Conservation (phyloP, 2,329 filamentous ascomycete species). For the Xylaria sp. region DNA sequence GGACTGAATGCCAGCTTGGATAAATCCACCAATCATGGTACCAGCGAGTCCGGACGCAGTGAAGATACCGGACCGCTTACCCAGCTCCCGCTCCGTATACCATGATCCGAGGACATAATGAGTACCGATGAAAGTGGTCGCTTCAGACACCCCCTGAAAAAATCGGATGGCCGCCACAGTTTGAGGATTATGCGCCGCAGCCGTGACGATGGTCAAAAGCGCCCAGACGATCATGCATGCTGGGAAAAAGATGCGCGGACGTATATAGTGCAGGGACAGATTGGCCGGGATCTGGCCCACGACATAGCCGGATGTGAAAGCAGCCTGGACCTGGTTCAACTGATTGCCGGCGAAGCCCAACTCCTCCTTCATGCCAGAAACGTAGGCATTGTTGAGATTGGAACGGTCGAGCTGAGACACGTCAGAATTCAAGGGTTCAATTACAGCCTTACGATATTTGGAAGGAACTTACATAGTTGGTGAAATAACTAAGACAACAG, state of each 20-base stretch:
- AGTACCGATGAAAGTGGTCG: conserved; percentile 51
- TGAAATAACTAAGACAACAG: conserved; percentile 54
- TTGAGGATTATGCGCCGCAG: conserved; percentile 44
- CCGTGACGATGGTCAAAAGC: conserved; percentile 57
- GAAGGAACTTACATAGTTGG: conserved; percentile 43
- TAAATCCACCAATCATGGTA: conserved; percentile 57
- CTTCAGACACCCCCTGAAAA: conserved; percentile 51
- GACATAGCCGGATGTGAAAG: conserved; percentile 41
- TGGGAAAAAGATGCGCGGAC: conserved; percentile 59
- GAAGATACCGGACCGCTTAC: conserved; percentile 57
- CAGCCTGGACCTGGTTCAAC: conserved; percentile 49
- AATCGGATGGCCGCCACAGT: conserved; percentile 57
- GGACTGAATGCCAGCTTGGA: conserved; percentile 50
- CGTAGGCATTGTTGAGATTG: conserved; percentile 50
- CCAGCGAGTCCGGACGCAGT: conserved; percentile 55
- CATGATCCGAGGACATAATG: conserved; percentile 57
- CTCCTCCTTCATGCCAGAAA: conserved; percentile 50
- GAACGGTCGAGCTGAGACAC: conserved; percentile 42
- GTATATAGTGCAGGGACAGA: conserved; percentile 57
- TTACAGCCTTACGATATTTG: no score
- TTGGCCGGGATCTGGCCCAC: conserved; percentile 58
- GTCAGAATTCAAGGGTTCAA: background rate
- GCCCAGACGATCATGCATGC: conserved; percentile 61
- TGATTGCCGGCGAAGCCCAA: conserved; percentile 44
- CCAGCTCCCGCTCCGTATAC: conserved; percentile 57